Evolutionary conservation across 306 rosid genomes (phyloP).

Genomic region (Trifolium dubium): DNA sequence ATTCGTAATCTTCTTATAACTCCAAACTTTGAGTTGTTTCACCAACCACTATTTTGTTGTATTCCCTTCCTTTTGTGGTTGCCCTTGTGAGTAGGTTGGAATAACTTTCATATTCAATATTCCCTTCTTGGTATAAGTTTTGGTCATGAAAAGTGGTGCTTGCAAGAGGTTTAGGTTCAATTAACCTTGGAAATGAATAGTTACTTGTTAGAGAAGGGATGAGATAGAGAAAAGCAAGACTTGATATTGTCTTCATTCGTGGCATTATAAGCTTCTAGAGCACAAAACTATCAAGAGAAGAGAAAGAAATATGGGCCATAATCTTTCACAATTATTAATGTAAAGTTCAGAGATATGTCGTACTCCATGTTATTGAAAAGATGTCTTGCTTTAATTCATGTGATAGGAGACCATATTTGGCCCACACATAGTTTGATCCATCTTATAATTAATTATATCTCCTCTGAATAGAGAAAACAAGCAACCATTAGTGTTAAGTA

Average conservation of each 20-base stretch:
- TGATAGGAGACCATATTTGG: conserved; percentile 59
- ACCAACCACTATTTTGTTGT: not conserved
- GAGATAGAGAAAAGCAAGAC: conserved; percentile 46
- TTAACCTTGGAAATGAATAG: conserved; percentile 49
- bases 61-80: not conserved
- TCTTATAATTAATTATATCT: conserved; percentile 41
- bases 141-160: conserved; percentile 37
- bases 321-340: conserved; percentile 57
- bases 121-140: not conserved
- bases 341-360: conserved; percentile 47
- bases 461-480: conserved; percentile 49
- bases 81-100: not conserved
- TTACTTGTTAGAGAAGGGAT: conserved; percentile 47
- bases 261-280: conserved; percentile 44
- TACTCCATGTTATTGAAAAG: conserved; percentile 64
- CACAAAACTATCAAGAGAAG: conserved; percentile 45
- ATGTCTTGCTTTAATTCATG: conserved; percentile 60
- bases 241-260: conserved; percentile 50
- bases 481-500: conserved; percentile 50
- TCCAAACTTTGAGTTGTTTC: not conserved
- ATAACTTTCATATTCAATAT: not conserved
- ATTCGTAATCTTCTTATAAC: not conserved
- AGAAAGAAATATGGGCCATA: conserved; percentile 58
- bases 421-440: conserved; percentile 55
- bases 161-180: conserved; percentile 33